phyloP scores from a whole-genome alignment of 1,284 basidiomycete species.

The Sanghuangporus weigelae region DNA sequence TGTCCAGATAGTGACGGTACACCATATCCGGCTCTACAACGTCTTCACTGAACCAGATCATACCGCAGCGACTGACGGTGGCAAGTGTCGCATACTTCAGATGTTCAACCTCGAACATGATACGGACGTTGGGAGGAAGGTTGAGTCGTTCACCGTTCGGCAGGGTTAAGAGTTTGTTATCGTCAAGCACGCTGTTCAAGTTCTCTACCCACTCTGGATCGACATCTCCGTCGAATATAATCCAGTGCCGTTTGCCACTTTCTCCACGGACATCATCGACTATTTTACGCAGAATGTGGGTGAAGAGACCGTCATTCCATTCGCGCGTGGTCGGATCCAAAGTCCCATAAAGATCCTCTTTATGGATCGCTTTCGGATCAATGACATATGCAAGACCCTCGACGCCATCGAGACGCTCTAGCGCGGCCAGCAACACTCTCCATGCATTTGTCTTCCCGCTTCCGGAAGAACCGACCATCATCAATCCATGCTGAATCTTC shows the following conservation, averaged over 20 bases:
- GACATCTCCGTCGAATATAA: constrained; percentile 98
- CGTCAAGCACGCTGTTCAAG: constrained; percentile 97
- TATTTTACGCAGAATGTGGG: constrained; percentile 95
- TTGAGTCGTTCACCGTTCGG: constrained; percentile 99
- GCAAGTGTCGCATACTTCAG: constrained; percentile 96
- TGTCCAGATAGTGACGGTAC: constrained; percentile 83
- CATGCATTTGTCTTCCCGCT: constrained; percentile 98
- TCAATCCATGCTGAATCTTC: constrained; percentile 98
- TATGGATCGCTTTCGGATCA: constrained; percentile 98
- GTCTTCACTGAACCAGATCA: constrained; percentile 99
- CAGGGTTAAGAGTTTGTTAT: constrained; percentile 96
- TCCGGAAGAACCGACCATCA: constrained; percentile 99
- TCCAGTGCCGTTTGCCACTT: constrained; percentile 97
- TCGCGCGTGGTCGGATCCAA: constrained; percentile 97
- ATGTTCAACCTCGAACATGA: constrained; percentile 99
- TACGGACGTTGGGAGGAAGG: constrained; percentile 93
- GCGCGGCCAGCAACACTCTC: constrained; percentile 87
- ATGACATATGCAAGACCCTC: constrained; percentile 97
- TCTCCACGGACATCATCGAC: constrained; percentile 98
- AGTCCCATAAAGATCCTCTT: constrained; percentile 96
- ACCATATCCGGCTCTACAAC: constrained; percentile 91
- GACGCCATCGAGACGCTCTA: constrained; percentile 87
- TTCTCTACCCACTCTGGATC: constrained; percentile 99
- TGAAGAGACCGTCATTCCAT: constrained; percentile 99
- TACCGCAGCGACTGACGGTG: constrained; percentile 99